Evolutionary conservation across 306 rosid species (phyloP).

Genomic region (Mimosa pudica): DNA sequence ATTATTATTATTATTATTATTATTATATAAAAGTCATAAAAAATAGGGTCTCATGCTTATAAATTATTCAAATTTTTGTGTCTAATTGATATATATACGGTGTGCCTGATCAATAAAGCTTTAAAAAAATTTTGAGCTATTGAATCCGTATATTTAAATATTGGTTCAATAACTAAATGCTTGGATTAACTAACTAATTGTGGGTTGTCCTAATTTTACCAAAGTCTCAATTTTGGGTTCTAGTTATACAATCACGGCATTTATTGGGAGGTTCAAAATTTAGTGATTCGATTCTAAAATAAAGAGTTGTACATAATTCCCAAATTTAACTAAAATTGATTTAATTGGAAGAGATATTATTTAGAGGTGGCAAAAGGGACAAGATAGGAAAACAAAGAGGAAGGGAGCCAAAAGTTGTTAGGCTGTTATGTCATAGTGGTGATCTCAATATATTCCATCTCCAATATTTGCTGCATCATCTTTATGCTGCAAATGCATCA

Average conservation of each 20-base stretch:
- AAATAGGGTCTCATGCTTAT: background rate
- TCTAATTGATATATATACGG: background rate
- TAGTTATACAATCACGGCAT: too few species aligned
- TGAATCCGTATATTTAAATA: too few species aligned
- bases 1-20: background rate
- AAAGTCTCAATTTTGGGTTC: too few species aligned
- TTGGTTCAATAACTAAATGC: too few species aligned
- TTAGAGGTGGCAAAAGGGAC: background rate
- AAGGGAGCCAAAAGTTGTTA: constrained; percentile 3
- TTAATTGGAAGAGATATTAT: background rate
- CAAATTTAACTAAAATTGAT: too few species aligned
- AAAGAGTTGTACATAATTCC: too few species aligned
- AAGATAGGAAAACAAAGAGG: background rate
- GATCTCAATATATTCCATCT: background rate
- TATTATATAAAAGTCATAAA: background rate
- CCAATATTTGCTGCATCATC: background rate
- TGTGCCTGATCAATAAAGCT: too few species aligned
- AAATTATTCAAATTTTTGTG: background rate
- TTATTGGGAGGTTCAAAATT: too few species aligned
- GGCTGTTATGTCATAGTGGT: background rate
- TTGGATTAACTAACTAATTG: too few species aligned
- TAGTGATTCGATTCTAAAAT: too few species aligned
- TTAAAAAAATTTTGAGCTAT: too few species aligned
- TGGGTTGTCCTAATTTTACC: too few species aligned
- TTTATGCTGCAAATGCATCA: background rate